phyloP scores from a whole-genome alignment of 1,284 basidiomycete genomes.

The Nidula niveotomentosa region DNA sequence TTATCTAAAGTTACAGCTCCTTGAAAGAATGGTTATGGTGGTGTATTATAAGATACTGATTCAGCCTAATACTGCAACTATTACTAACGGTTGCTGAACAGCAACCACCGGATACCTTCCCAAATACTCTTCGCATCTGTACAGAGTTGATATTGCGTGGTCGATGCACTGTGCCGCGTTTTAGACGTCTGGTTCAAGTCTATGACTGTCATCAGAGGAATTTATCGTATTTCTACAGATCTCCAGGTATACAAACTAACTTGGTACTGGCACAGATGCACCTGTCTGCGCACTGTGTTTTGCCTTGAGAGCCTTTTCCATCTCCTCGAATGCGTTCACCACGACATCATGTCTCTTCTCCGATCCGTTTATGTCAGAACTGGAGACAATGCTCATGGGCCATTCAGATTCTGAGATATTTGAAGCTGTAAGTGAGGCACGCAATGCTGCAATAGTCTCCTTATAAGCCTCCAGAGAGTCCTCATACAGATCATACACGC shows the following conservation, averaged over 20 bases:
- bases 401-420: constrained; percentile 63
- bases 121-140: constrained; percentile 24
- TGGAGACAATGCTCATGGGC: constrained; percentile 38
- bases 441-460: constrained; percentile 50
- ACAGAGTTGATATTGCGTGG: constrained; percentile 2
- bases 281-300: constrained; percentile 29
- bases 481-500: constrained; percentile 86
- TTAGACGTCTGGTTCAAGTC: not conserved
- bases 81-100: constrained; percentile 30
- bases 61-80: no score
- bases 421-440: constrained; percentile 44
- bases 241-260: constrained; percentile 31
- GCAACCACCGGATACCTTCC: constrained; percentile 37
- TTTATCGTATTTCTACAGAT: constrained; percentile 8
- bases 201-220: constrained; percentile 4
- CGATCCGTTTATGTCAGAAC: not conserved
- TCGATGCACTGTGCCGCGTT: not conserved
- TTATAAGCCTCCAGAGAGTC: constrained; percentile 74
- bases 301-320: constrained; percentile 55
- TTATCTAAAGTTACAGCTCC: no score
- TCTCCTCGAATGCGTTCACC: constrained; percentile 63
- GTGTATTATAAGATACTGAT: no score
- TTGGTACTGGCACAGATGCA: constrained; percentile 12
- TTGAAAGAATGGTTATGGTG: no score
- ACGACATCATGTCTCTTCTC: constrained; percentile 27